A percentile compares a stretch with the other conserved stretches of the same genome.
Conservation (phyloP, 1,139 yeast species). For the Sugiyamaella pinicola region DNA sequence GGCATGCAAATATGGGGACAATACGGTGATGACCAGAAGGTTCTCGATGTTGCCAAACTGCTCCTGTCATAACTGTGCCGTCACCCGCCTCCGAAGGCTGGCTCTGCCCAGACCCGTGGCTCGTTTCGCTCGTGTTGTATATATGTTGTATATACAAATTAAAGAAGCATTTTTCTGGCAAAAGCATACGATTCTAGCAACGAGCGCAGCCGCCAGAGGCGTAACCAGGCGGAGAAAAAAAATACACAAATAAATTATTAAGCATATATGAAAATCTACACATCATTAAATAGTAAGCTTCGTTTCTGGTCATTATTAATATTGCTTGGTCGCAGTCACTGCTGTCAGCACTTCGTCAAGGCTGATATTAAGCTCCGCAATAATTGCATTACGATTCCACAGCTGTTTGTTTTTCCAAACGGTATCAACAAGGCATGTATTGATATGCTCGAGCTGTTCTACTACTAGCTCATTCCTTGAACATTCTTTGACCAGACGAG, state of each 20-base stretch:
- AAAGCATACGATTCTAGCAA: too few species aligned
- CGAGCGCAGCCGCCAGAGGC: too few species aligned
- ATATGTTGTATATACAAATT: too few species aligned
- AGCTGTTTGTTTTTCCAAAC: conserved; percentile 69
- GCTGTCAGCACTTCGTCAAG: conserved; percentile 25
- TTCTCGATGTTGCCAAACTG: conserved; percentile 50
- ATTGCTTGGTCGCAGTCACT: conserved; percentile 2
- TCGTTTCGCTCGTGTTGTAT: conserved; percentile 1
- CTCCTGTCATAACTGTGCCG: conserved; percentile 26
- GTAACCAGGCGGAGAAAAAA: too few species aligned
- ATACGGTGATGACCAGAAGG: conserved; percentile 72
- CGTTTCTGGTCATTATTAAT: conserved; percentile 2
- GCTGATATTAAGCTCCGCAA: conserved; percentile 29
- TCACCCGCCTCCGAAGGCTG: conserved; percentile 5
- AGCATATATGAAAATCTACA: conserved; percentile 9
- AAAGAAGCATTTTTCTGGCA: too few species aligned
- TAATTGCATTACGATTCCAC: conserved; percentile 61
- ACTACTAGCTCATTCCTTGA: conserved; percentile 57
- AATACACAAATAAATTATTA: conserved; percentile 16
- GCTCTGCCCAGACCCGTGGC: conserved; percentile 8
- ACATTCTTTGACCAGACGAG: conserved; percentile 39
- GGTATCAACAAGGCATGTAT: conserved; percentile 71
- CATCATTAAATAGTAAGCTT: conserved; percentile 12
- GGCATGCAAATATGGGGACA: conserved; percentile 86
- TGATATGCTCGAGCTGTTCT: conserved; percentile 72